phyloP scores from a whole-genome alignment of 208 protist genomes.

The Acanthamoeba castellanii region DNA sequence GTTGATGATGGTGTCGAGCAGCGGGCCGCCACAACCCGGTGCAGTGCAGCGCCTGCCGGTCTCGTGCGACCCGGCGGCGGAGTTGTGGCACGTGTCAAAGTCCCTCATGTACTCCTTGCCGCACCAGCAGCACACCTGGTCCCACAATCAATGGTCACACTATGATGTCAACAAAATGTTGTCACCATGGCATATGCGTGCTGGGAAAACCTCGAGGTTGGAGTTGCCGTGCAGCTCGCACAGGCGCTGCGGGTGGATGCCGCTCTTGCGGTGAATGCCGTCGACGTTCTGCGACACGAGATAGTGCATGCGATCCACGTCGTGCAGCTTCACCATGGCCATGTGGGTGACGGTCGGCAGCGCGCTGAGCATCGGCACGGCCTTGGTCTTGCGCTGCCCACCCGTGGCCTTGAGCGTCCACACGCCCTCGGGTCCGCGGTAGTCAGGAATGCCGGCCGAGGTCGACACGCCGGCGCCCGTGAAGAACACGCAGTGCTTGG shows the following conservation, averaged over 20 bases:
- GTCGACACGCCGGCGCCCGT: slow-evolving; percentile 82
- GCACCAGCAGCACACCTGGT: slow-evolving; percentile 62
- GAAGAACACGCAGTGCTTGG: slow-evolving; percentile 75
- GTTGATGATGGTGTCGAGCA: slow-evolving; percentile 77
- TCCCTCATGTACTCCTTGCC: slow-evolving; percentile 77
- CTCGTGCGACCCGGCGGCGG: background rate
- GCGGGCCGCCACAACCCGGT: slow-evolving; percentile 44
- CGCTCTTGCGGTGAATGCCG: slow-evolving; percentile 78
- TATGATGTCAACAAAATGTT: no score
- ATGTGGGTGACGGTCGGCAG: slow-evolving; percentile 81
- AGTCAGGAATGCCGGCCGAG: slow-evolving; percentile 78
- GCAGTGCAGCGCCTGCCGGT: slow-evolving; percentile 71
- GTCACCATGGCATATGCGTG: no score
- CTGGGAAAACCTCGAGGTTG: slow-evolving; percentile 40
- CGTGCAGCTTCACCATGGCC: slow-evolving; percentile 77
- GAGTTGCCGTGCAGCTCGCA: slow-evolving; percentile 80
- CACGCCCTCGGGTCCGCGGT: slow-evolving; percentile 79
- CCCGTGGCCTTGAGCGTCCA: slow-evolving; percentile 81
- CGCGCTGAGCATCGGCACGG: slow-evolving; percentile 55
- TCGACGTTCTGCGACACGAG: slow-evolving; percentile 81
- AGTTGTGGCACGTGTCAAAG: slow-evolving; percentile 42
- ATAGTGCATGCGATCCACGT: slow-evolving; percentile 71
- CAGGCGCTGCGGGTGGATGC: slow-evolving; percentile 45
- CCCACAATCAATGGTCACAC: no score
- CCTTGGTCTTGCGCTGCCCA: background rate